These are phyloP conservation scores for Hypoxylon crocopeplum DNA, from an alignment of 495 filamentous ascomycete genomes.

Conservation along the genomic window DNA sequence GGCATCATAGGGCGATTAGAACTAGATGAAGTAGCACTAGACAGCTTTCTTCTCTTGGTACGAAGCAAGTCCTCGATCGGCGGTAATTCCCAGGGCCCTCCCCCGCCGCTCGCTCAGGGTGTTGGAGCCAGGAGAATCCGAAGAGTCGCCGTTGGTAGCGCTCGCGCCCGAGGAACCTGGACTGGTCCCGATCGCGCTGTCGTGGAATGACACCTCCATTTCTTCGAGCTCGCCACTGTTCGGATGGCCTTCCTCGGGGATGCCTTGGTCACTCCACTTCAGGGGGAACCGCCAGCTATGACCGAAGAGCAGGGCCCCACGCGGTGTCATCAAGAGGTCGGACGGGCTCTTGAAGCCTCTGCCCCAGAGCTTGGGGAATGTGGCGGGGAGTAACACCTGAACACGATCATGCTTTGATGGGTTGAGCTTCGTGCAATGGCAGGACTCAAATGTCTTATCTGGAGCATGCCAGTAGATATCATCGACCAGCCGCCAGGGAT, in stretches of 20 bases:
- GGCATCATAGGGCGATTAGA: too few relatives aligned
- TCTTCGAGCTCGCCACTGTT: neutral
- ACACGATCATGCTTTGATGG: too few relatives aligned
- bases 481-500: constrained; percentile 10
- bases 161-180: too few relatives aligned
- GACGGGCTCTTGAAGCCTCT: neutral
- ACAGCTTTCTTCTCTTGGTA: too few relatives aligned
- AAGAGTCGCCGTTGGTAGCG: too few relatives aligned
- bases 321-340: neutral
- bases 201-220: neutral
- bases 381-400: constrained; percentile 18
- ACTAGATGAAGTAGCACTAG: too few relatives aligned
- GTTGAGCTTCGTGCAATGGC: constrained; percentile 26
- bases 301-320: constrained; percentile 27
- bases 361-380: neutral
- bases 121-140: too few relatives aligned
- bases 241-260: neutral
- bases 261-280: constrained; percentile 10
- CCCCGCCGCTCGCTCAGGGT: too few relatives aligned
- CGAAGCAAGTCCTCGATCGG: too few relatives aligned
- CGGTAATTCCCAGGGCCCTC: too few relatives aligned
- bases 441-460: constrained; percentile 22
- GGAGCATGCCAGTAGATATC: constrained; percentile 29
- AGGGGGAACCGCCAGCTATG: constrained; percentile 13
- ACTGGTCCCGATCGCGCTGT: neutral